Evolutionary conservation across 1,284 basidiomycete species (phyloP).

Genomic region (Heliocybe sulcata): DNA sequence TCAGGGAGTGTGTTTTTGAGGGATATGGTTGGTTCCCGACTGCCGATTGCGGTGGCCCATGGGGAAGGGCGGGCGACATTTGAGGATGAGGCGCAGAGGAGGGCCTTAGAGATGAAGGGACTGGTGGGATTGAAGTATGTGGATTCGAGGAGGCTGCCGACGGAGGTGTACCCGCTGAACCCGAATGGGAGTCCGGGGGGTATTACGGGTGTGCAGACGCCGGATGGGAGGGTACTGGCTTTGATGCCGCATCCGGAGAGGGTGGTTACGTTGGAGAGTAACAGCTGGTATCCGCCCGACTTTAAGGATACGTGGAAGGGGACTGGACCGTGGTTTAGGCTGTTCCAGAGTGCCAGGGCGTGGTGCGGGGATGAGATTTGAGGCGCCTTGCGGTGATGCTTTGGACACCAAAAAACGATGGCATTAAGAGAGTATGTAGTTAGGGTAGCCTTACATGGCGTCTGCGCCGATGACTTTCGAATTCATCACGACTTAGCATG

Average conservation of each 20-base stretch:
- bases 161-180: slow-evolving; percentile 85
- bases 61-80: slow-evolving; percentile 91
- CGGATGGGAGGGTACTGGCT: slow-evolving; percentile 82
- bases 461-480: too few species aligned
- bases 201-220: slow-evolving; percentile 84
- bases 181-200: slow-evolving; percentile 91
- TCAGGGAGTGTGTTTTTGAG: slow-evolving; percentile 76
- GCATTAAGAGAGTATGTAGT: too few species aligned
- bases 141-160: slow-evolving; percentile 58
- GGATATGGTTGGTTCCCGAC: slow-evolving; percentile 79
- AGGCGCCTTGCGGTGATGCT: not conserved
- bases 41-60: slow-evolving; percentile 94
- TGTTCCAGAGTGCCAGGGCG: slow-evolving; percentile 88
- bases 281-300: slow-evolving; percentile 75
- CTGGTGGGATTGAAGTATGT: slow-evolving; percentile 75
- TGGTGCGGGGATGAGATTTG: slow-evolving; percentile 34
- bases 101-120: slow-evolving; percentile 37
- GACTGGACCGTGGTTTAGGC: slow-evolving; percentile 88
- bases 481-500: too few species aligned
- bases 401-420: not conserved
- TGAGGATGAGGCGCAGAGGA: slow-evolving; percentile 29
- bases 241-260: slow-evolving; percentile 97
- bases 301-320: slow-evolving; percentile 56
- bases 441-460: too few species aligned
- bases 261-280: slow-evolving; percentile 69